Evolutionary conservation across 306 rosid species (phyloP), one percentile per base, ranked within the genome.

Genomic region (Begonia peltatifolia): DNA sequence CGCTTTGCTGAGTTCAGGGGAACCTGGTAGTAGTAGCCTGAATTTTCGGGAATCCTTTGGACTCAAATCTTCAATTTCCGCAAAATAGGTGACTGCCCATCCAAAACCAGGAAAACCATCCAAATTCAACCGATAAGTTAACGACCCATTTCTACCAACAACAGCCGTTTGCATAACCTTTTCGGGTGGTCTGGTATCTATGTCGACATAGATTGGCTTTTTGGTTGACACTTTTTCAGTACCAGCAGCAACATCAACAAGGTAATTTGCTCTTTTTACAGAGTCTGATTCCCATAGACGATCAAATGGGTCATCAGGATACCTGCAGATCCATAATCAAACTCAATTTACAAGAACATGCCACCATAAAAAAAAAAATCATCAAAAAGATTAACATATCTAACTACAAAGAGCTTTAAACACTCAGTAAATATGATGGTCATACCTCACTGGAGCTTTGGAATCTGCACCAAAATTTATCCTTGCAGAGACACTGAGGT

Each of bases 141-240:
- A 69, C 17, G 99, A 76, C 60, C 99, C 99, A 59, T 74, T 74
- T 47, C 75, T 79, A 46, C 99, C 95, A 30, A 86, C 92, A 14
- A 90, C 99, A 35, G 94, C 95, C 7, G 94, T 90, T 81, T 86
- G 99, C 99, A 90, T 83, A 55, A 90, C 99, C 64, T 76, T 90
- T 43, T 61, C 63, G 1, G 99, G 99, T 11, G 99, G 99, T 38
- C 59, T 70, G n/a, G 79, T 94, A 61, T 78, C 86, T 50, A 54
- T 60, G 65, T 73, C 69, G 57, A 79, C 82, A 53, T 67, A 69
- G 65, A 90, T 71, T 59, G 94, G 76, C 67, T 50, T n/a, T 11
- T 73, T 64, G 35, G 99, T 90, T 14, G 95, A 81, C 58, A 86
- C 66, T 64, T 81, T 90, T 74, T 66, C 52, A 17, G 94, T 90